Base-by-base conservation (phyloP, 75 land plant species). In the Gnetum montanum region DNA sequence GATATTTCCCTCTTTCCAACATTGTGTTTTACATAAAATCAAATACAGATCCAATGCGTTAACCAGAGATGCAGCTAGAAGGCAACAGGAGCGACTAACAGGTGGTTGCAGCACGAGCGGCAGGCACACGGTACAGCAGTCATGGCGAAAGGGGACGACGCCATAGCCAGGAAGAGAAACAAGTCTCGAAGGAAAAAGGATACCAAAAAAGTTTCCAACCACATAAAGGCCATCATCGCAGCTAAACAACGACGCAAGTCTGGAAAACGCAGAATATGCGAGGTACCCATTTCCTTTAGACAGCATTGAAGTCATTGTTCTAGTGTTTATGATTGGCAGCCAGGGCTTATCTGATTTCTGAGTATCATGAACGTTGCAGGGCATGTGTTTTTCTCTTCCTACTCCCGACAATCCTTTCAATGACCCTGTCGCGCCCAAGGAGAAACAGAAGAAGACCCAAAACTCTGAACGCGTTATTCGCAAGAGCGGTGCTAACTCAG, bases 371-470 rank as follows among this genome's bases (percentile, higher is more conserved):
- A 31, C 18, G 20, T 55, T 69, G 44, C 85, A 91, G 97, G 98
- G 94, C 15, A 93, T 93, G 98, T 93, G 98, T 48, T 93, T 62
- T 54, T 72, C 84, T 43, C 90, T 88, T 55, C 98, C 98, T 7
- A 93, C 95, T n/a, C 82, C 71, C 2, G 95, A 88, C 25, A 86
- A 93, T 56, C 98, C 98, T 38, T 93, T 79, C 64, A 84, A 81
- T 64, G 89, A 88, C 11, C 63, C 60, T 8, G 28, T 55, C 29
- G 69, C 55, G n/a, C 3, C 63, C 65, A 48, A 33, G 19, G 4
- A 56, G 58, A 27, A 60, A 59, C 15, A 2, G 5, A 6, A 34
- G 30, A 10, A 51, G 38, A 61, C 31, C 54, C 46, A 51, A 67
- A 16, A n/a, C 13, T 3, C 51, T 58, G 49, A 60, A 62, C 31